Conservation (phyloP, 1,284 basidiomycete genomes). For the Naganishia liquefaciens region DNA sequence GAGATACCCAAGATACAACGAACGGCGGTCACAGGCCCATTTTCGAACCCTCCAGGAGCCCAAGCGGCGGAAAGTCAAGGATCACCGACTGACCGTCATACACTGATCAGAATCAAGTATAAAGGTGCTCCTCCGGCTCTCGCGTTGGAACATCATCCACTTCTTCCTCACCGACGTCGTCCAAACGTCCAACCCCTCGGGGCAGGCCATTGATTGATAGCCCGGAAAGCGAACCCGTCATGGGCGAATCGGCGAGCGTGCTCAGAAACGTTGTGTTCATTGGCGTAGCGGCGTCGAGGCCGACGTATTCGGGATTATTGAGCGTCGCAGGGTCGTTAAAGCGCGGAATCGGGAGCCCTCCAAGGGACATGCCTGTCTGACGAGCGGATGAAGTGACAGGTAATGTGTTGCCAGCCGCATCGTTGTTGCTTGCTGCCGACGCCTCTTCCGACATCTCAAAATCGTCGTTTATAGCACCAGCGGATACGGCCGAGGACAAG, state of each 20-base stretch:
- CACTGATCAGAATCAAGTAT: neutral
- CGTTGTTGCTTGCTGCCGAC: neutral
- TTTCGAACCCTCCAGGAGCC: too few relatives aligned
- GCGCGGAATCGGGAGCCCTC: conserved; percentile 26
- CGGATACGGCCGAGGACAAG: neutral
- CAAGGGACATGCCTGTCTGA: conserved; percentile 25
- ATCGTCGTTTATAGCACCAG: conserved; percentile 36
- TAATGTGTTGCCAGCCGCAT: neutral
- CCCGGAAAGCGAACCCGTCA: neutral
- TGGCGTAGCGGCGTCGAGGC: conserved; percentile 50
- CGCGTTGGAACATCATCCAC: conserved; percentile 9
- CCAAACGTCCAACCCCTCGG: conserved; percentile 2
- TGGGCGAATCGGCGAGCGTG: conserved; percentile 52
- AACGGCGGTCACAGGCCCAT: too few relatives aligned
- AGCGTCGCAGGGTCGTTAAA: conserved; percentile 13
- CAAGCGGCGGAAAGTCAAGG: neutral
- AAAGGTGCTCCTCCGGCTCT: conserved; percentile 21
- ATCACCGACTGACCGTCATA: neutral
- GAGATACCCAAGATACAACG: too few relatives aligned
- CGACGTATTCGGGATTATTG: conserved; percentile 23
- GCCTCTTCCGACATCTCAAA: neutral
- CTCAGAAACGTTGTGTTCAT: conserved; percentile 58
- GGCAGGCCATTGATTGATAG: neutral
- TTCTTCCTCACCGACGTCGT: conserved; percentile 25
- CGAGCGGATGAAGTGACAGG: neutral